Base-by-base conservation (phyloP, 139 green algal genomes). In the Auxenochlorella pyrenoidosa region DNA sequence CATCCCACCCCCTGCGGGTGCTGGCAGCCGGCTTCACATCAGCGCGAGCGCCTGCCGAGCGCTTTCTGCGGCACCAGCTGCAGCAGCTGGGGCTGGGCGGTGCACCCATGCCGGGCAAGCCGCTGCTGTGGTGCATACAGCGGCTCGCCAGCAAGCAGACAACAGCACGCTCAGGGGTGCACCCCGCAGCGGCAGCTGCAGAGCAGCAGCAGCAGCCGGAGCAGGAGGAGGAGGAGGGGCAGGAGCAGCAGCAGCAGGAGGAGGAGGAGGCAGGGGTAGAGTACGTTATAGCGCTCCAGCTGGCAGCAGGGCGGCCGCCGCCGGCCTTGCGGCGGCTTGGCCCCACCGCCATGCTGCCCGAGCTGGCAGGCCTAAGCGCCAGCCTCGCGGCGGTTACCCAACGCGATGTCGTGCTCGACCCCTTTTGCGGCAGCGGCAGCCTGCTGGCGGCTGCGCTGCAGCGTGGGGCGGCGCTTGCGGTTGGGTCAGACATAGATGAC, bases 361-460 rank as follows among this genome's bases (percentile, higher is more conserved):
- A 80, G 44, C 82, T 86, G 21, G 82, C 66, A 5, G 82, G 68
- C 40, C 15, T 79, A 5, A 86, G 44, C 22, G 70, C 44, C 66
- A 79, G 82, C 43, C 68, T 86, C 44, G 82, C 82, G 47, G 44
- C 21, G 6, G 80, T 85, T 5, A 41, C 32, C 1, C 40, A 41
- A 18, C 59, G 72, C 28, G 34, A 8, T 34, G 26, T 3, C 1
- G 71, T 87, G 54, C 72, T 87, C 47, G 83, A 87, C 40, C 83
- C 83, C 2, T 87, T 87, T 21, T 87, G 83, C 38, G 83, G 83
- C 54, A 87, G 8, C 51, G 83, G 71, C 71, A 82, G 54, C 68
- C 72, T 87, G 70, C 71, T 87, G 44, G 26, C 18, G 38, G 83
- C 83, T 38, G 83, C 83, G 34, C 34, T 68, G 51, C 28, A 70